Base-by-base conservation (phyloP, 2,329 filamentous ascomycete species). In the Neonectria ditissima region DNA sequence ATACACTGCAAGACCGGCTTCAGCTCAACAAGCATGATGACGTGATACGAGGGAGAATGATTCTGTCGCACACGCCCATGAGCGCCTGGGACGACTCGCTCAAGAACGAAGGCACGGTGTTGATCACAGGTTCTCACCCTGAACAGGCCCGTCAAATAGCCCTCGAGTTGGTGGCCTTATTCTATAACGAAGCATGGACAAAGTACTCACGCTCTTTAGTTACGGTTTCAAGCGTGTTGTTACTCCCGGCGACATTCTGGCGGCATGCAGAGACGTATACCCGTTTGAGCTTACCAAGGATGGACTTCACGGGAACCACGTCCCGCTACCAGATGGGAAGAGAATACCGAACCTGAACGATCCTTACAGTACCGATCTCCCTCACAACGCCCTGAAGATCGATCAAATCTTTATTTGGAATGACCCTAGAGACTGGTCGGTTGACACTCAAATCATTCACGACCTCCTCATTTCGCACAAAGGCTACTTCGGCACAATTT, bases 361-460 rank as follows among this genome's bases (percentile, higher is more conserved):
- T 10, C 71, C 77, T 6, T 77, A 78, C 61, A 75, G 77, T 43
- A 72, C 65, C 8, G 64, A 69, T 74, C 82, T 79, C 66, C 80
- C 65, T 55, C 74, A 58, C 0, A 74, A 81, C 10, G 79, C 83
- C 10, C 84, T 95, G 51, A 94, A 93, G 71, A 91, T 99, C 70
- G 93, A 97, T 74, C 94, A 94, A 28, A 88, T 98, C 28, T 91
- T 98, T 73, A 91, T 97, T 7, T 97, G 95, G 85, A 97, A 97
- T 77, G 96, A 98, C 78, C 94, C 96, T 4, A 88, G 96, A 59
- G 96, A 99, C 81, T 99, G 96, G 96, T 94, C 92, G 1, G 85
- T 97, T 10, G 95, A 98, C 77, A 89, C 89, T 2, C 92, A 97
- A 75, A 82, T 98, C 71, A 91, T 98, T 61, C 75, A 91, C 57